A percentile compares a stretch with the other conserved stretches of the same genome.
These are phyloP conservation scores for Evansstolkia leycettana DNA, from an alignment of 495 filamentous ascomycete genomes.

Conservation along the genomic window DNA sequence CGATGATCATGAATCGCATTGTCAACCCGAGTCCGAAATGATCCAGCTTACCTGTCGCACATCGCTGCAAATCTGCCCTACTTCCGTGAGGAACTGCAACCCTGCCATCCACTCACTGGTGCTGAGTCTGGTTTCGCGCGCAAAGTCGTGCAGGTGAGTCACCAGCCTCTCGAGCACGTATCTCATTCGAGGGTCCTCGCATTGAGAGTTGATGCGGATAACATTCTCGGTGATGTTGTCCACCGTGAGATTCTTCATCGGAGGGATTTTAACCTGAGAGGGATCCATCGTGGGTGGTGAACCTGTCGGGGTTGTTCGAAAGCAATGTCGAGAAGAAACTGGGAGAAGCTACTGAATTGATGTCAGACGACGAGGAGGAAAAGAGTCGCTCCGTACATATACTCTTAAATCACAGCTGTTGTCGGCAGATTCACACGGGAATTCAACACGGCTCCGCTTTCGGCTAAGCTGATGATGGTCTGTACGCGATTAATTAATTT, in stretches of 20 bases:
- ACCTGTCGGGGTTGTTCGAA: background rate
- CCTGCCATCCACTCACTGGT: constrained; percentile 70
- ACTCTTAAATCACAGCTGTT: no score
- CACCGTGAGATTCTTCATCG: constrained; percentile 61
- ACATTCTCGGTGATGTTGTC: constrained; percentile 79
- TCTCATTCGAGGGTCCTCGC: constrained; percentile 49
- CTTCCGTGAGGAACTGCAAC: constrained; percentile 55
- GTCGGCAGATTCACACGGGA: no score
- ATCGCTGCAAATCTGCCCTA: constrained; percentile 61
- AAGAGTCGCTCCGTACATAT: no score
- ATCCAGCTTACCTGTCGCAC: constrained; percentile 56
- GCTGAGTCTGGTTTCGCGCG: constrained; percentile 67
- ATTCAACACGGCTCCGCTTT: no score
- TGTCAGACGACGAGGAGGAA: no score
- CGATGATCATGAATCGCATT: no score
- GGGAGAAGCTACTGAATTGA: no score
- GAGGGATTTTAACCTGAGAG: constrained; percentile 37
- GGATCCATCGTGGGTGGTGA: constrained; percentile 34
- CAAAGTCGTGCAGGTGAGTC: constrained; percentile 73
- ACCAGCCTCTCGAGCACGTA: constrained; percentile 66
- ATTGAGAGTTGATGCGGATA: constrained; percentile 60
- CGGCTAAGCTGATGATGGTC: no score
- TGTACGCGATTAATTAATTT: no score
- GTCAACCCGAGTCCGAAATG: no score
- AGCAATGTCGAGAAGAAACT: no score